Conservation (phyloP, 108 stramenopile species). For the Skeletonema potamos region DNA sequence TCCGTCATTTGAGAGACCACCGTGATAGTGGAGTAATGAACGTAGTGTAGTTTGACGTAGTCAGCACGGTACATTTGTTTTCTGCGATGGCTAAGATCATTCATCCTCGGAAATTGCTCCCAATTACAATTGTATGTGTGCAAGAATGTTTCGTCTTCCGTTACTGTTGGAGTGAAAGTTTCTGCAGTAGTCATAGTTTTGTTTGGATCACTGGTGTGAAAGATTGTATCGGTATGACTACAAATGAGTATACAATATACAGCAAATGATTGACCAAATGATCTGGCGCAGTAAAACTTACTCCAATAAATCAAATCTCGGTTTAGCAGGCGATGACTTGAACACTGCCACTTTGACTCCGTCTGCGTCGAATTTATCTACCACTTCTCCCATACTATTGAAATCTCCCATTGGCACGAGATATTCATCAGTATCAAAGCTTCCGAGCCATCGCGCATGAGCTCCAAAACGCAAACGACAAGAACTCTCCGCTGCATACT, state of each 20-base stretch:
- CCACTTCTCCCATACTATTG: slow-evolving; percentile 42
- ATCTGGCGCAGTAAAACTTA: slow-evolving; percentile 2
- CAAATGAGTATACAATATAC: background rate
- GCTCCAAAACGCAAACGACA: slow-evolving; percentile 85
- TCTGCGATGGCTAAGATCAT: slow-evolving; percentile 75
- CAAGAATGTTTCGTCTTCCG: slow-evolving; percentile 61
- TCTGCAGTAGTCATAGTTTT: slow-evolving; percentile 19
- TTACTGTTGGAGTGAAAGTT: slow-evolving; percentile 51
- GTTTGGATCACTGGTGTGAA: slow-evolving; percentile 27
- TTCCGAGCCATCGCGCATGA: slow-evolving; percentile 80
- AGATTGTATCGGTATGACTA: background rate
- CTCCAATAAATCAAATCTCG: slow-evolving; percentile 45
- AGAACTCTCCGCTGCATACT: slow-evolving; percentile 85
- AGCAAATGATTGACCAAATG: background rate
- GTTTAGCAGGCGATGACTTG: slow-evolving; percentile 43
- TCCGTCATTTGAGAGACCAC: slow-evolving; percentile 62
- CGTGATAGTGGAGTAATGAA: slow-evolving; percentile 86
- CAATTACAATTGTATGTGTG: slow-evolving; percentile 89
- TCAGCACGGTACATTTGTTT: slow-evolving; percentile 80
- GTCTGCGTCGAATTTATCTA: slow-evolving; percentile 34
- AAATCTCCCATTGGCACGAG: slow-evolving; percentile 67
- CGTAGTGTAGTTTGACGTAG: slow-evolving; percentile 82
- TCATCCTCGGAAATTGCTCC: slow-evolving; percentile 66
- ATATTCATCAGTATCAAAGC: slow-evolving; percentile 89
- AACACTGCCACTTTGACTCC: slow-evolving; percentile 48